These are phyloP conservation scores for Trametes sanguinea DNA, from an alignment of 768 basidiomycete species.

Conservation along the genomic window DNA sequence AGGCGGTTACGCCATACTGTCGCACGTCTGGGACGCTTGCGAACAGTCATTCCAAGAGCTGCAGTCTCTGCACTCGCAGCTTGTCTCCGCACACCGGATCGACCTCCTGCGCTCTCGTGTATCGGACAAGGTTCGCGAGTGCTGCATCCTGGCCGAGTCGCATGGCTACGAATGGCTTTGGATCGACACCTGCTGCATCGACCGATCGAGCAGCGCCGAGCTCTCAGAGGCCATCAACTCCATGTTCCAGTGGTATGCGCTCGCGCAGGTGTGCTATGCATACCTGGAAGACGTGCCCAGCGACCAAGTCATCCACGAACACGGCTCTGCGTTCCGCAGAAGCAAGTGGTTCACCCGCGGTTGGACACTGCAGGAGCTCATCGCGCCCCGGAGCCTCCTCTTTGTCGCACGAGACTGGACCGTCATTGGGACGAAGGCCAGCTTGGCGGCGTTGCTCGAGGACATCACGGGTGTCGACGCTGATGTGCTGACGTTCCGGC, in stretches of 20 bases:
- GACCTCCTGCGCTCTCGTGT: background rate
- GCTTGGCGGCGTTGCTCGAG: conserved; percentile 11
- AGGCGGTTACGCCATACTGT: conserved; percentile 20
- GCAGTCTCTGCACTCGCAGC: background rate
- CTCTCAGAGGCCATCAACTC: conserved; percentile 18
- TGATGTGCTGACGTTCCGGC: conserved; percentile 18
- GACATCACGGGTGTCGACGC: conserved; percentile 18
- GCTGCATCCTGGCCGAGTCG: conserved; percentile 15
- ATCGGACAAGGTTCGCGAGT: conserved; percentile 11
- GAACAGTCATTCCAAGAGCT: conserved; percentile 20
- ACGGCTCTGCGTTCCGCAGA: background rate
- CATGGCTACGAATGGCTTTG: conserved; percentile 22
- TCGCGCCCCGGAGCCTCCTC: conserved; percentile 13
- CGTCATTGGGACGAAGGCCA: conserved; percentile 13
- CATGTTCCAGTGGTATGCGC: conserved; percentile 15
- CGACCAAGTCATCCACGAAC: background rate
- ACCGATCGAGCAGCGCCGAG: conserved; percentile 16
- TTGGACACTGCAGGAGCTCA: conserved; percentile 20
- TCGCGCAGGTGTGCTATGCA: conserved; percentile 14
- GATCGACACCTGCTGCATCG: conserved; percentile 22
- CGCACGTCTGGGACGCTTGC: conserved; percentile 17
- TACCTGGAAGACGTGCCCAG: conserved; percentile 16
- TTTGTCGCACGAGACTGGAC: conserved; percentile 18
- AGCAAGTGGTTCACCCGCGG: conserved; percentile 20
- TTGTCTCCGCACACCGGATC: background rate